Conservation (phyloP, 2,329 filamentous ascomycete species). For the Diaporthe vexans region DNA sequence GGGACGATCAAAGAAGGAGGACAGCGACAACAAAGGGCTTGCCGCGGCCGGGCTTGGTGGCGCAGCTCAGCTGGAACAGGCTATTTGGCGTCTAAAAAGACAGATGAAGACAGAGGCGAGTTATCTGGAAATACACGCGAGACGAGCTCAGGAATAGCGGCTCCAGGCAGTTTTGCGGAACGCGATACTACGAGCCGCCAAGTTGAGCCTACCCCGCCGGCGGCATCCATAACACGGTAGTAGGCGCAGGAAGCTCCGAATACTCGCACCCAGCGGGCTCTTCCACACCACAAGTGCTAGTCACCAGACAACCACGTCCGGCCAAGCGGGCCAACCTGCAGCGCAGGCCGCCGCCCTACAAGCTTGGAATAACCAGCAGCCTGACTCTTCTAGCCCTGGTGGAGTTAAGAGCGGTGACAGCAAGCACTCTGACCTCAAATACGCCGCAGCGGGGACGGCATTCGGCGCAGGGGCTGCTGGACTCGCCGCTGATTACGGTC, state of each 20-base stretch:
- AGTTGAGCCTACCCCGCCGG: background rate
- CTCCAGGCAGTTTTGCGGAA: background rate
- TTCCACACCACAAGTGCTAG: background rate
- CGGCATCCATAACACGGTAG: conserved; percentile 38
- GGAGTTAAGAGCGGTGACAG: background rate
- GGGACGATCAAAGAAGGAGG: conserved; percentile 7
- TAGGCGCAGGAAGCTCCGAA: conserved; percentile 35
- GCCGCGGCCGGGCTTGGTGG: conserved; percentile 2
- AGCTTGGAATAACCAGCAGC: conserved; percentile 25
- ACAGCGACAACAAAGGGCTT: background rate
- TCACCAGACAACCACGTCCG: background rate
- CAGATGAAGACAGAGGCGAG: background rate
- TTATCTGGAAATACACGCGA: conserved; percentile 4
- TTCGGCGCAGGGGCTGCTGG: conserved; percentile 17
- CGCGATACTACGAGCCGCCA: background rate
- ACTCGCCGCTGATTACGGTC: conserved; percentile 33
- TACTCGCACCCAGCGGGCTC: background rate
- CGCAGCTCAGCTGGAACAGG: conserved; percentile 15
- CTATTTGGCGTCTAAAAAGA: background rate
- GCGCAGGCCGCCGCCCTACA: conserved; percentile 36
- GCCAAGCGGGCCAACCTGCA: background rate
- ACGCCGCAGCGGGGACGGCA: conserved; percentile 8
- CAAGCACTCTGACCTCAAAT: background rate
- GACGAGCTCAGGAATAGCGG: background rate
- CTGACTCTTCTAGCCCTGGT: background rate